Evolutionary conservation across 805 yeast species (phyloP).

Genomic region (Metschnikowia orientalis): DNA sequence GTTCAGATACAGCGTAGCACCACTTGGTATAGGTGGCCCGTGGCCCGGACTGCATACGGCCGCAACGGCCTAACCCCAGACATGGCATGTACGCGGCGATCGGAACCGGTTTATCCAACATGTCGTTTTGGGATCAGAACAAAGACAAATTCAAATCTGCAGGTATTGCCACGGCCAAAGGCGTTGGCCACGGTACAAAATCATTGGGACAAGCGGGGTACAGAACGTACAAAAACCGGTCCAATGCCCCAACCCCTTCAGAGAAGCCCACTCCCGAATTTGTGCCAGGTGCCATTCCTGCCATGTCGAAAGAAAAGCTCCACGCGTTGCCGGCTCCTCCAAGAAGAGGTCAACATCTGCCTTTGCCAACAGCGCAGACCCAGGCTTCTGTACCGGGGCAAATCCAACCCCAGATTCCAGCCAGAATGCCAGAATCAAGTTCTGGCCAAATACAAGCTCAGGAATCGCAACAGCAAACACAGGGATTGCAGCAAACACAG

Average conservation of each 20-base stretch:
- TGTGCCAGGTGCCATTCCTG: constrained; percentile 9
- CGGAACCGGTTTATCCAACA: constrained; percentile 3
- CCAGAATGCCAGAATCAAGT: no score
- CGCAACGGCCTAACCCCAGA: no score
- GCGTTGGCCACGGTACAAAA: constrained; percentile 48
- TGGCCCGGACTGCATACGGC: no score
- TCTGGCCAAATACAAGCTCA: no score
- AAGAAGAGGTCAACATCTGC: constrained; percentile 20
- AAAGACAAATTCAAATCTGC: constrained; percentile 49
- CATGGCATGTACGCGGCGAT: no score
- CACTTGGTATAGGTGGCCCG: no score
- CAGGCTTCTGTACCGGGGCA: neutral
- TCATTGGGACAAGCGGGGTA: constrained; percentile 49
- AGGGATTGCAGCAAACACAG: no score
- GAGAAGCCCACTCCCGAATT: constrained; percentile 14
- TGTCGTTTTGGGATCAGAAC: constrained; percentile 48
- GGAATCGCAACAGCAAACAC: no score
- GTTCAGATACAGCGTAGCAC: no score
- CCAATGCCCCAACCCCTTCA: constrained; percentile 18
- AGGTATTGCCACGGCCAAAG: constrained; percentile 45
- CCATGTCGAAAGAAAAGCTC: constrained; percentile 23
- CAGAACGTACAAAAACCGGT: constrained; percentile 44
- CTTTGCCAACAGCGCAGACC: neutral
- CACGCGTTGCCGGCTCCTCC: constrained; percentile 45
- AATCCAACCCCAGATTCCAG: no score